Conservation (phyloP, 306 rosid genomes). For the Fagus sylvatica region DNA sequence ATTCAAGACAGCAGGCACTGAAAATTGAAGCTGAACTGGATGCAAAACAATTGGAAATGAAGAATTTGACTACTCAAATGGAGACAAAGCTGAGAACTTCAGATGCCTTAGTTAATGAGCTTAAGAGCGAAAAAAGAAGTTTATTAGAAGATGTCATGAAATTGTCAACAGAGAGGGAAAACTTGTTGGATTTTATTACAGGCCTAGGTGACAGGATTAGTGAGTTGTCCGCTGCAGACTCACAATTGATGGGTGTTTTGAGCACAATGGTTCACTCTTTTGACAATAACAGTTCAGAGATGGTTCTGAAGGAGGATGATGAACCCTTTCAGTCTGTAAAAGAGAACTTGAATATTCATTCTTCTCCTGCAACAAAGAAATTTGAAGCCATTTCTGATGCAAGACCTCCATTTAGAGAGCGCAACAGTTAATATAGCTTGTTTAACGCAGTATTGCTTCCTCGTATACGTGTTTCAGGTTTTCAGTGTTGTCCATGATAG, state of each 20-base stretch:
- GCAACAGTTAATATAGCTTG: slow-evolving; percentile 39
- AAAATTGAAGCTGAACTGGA: slow-evolving; percentile 55
- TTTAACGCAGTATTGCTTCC: background rate
- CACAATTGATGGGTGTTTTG: slow-evolving; percentile 49
- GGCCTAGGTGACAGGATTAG: slow-evolving; percentile 46
- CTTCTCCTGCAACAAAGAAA: slow-evolving; percentile 44
- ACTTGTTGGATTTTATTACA: slow-evolving; percentile 43
- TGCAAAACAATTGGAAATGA: slow-evolving; percentile 41
- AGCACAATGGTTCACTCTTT: slow-evolving; percentile 43
- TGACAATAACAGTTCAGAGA: slow-evolving; percentile 33
- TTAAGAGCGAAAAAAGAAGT: slow-evolving; percentile 53
- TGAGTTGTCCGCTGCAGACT: slow-evolving; percentile 46
- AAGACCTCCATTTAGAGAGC: slow-evolving; percentile 67
- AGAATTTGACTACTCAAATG: slow-evolving; percentile 47
- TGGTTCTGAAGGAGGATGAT: slow-evolving; percentile 30
- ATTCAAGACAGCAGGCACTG: slow-evolving; percentile 48
- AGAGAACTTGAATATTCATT: slow-evolving; percentile 48
- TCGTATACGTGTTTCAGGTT: background rate
- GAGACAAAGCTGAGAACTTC: slow-evolving; percentile 52
- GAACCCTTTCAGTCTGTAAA: slow-evolving; percentile 33
- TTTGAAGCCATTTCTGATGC: slow-evolving; percentile 37
- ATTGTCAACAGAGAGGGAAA: slow-evolving; percentile 58
- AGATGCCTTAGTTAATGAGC: slow-evolving; percentile 52
- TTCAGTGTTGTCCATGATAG: background rate
- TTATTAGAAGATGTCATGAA: slow-evolving; percentile 56